These are phyloP conservation scores for Chlorella ohadii DNA, from an alignment of 139 green algal genomes.

Conservation along the genomic window DNA sequence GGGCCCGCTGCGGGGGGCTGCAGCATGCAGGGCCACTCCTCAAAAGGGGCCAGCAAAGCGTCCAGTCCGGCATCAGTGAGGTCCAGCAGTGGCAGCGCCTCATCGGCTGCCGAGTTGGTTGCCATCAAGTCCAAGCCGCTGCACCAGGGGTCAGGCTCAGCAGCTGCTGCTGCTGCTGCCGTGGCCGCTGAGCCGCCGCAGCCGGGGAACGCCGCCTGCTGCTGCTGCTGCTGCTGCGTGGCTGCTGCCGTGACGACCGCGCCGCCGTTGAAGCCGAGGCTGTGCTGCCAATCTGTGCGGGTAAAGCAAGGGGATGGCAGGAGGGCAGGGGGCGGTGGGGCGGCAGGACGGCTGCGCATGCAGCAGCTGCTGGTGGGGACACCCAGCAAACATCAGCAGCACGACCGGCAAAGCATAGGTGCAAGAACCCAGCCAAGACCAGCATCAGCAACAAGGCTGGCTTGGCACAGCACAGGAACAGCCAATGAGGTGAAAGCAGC, in stretches of 20 bases:
- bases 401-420: too few species aligned
- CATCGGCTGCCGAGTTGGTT: neutral
- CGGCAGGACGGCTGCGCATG: neutral
- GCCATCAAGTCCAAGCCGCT: conserved; percentile 1
- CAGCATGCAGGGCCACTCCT: conserved; percentile 20
- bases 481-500: too few species aligned
- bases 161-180: neutral
- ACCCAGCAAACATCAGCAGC: neutral
- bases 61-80: conserved; percentile 13
- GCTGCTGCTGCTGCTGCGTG: neutral
- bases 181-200: neutral
- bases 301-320: neutral
- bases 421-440: too few species aligned
- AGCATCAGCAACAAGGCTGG: too few species aligned
- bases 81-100: neutral
- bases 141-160: conserved; percentile 1
- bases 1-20: too few species aligned
- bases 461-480: too few species aligned
- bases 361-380: neutral
- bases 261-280: neutral
- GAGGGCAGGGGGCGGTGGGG: neutral
- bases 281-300: conserved; percentile 11
- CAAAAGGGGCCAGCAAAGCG: conserved; percentile 21
- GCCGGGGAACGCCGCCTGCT: too few species aligned
- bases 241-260: neutral